phyloP scores from a whole-genome alignment of 805 yeast species.

The Metschnikowia continentalis region DNA sequence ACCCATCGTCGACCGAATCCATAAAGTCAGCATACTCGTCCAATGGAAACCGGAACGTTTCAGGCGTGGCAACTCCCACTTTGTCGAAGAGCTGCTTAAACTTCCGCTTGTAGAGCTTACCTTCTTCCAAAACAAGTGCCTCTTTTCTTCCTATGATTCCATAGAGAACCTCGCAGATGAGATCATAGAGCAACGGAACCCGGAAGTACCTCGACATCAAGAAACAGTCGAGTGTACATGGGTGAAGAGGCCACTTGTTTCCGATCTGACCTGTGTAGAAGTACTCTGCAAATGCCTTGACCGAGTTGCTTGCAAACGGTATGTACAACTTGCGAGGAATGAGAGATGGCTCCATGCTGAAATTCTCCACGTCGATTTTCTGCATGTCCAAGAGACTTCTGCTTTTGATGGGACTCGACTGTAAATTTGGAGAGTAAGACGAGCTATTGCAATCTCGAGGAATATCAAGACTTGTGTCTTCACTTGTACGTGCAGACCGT shows the following conservation, averaged over 20 bases:
- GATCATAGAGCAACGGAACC: constrained; percentile 65
- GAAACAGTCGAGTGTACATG: constrained; percentile 63
- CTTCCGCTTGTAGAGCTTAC: constrained; percentile 31
- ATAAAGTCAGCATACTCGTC: constrained; percentile 53
- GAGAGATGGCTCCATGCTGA: constrained; percentile 53
- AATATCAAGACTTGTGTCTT: not conserved
- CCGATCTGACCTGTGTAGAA: constrained; percentile 78
- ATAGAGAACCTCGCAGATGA: constrained; percentile 63
- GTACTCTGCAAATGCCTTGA: constrained; percentile 66
- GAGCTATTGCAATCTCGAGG: not conserved
- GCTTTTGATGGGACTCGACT: not conserved
- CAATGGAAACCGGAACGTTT: constrained; percentile 34
- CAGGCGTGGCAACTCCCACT: constrained; percentile 21
- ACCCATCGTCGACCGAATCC: constrained; percentile 63
- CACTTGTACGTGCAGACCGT: not conserved
- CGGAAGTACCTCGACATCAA: constrained; percentile 62
- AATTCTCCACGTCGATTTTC: constrained; percentile 26
- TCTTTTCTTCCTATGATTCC: constrained; percentile 70
- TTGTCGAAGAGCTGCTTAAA: constrained; percentile 24
- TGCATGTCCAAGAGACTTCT: constrained; percentile 29
- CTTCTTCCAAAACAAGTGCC: constrained; percentile 41
- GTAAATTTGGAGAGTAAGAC: not conserved
- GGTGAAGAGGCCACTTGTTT: constrained; percentile 66
- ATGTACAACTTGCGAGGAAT: constrained; percentile 66
- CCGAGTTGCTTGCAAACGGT: constrained; percentile 60